Conservation (phyloP, 768 basidiomycete species). For the Rickenella mellea region DNA sequence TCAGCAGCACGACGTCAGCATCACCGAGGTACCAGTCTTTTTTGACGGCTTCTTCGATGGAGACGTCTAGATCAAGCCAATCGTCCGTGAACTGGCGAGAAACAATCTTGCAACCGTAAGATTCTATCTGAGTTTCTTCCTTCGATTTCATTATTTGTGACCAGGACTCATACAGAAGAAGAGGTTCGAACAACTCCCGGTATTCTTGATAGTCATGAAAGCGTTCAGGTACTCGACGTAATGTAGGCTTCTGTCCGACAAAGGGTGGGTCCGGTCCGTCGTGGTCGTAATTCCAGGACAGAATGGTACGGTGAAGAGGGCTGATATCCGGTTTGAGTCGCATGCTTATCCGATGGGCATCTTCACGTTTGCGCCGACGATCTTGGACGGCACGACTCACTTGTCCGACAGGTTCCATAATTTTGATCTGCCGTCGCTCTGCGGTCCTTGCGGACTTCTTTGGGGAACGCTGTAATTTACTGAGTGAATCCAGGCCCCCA, state of each 20-base stretch:
- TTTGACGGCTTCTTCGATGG: constrained; percentile 45
- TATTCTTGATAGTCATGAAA: constrained; percentile 66
- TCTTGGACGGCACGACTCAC: constrained; percentile 35
- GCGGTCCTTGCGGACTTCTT: constrained; percentile 30
- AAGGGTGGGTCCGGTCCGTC: constrained; percentile 52
- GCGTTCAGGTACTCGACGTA: constrained; percentile 45
- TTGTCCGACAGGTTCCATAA: constrained; percentile 38
- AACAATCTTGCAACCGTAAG: constrained; percentile 52
- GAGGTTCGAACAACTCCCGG: constrained; percentile 67
- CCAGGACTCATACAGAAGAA: constrained; percentile 87
- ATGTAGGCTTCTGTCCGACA: constrained; percentile 20
- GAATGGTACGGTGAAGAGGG: constrained; percentile 61
- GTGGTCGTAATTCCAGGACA: constrained; percentile 84
- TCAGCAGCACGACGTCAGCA: constrained; percentile 77
- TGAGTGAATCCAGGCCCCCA: constrained; percentile 42
- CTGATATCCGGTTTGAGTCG: constrained; percentile 80
- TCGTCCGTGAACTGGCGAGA: constrained; percentile 68
- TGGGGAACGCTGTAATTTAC: constrained; percentile 51
- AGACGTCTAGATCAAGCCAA: constrained; percentile 73
- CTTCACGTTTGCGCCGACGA: constrained; percentile 46
- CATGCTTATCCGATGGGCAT: constrained; percentile 49
- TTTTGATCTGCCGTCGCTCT: constrained; percentile 56
- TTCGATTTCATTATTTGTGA: constrained; percentile 75
- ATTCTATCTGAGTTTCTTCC: constrained; percentile 41
- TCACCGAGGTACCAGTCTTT: constrained; percentile 70